Percentiles rank a stretch among this genome's conserved stretches.
phyloP scores from a whole-genome alignment of 2,329 filamentous ascomycete species.

The Decorospora gaudefroyi region DNA sequence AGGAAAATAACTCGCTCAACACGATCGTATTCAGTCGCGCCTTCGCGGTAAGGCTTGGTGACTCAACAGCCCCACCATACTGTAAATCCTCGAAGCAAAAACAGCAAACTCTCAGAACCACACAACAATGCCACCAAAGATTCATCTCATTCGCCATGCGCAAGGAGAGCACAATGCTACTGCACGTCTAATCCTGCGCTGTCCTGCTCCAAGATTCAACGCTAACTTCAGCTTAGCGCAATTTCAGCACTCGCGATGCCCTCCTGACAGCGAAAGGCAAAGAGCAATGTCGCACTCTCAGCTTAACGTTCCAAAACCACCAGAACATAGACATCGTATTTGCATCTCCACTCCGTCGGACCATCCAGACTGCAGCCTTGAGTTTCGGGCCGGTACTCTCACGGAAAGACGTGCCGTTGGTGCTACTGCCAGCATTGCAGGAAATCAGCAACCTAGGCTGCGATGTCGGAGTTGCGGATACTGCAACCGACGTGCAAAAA shows the following conservation, averaged over 20 bases:
- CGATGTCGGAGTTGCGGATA: constrained; percentile 65
- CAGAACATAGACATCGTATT: constrained; percentile 67
- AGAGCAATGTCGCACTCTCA: constrained; percentile 71
- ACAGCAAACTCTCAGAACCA: constrained; percentile 9
- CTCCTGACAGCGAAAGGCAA: constrained; percentile 75
- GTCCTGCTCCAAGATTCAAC: too few relatives aligned
- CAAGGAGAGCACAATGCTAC: constrained; percentile 73
- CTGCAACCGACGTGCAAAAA: constrained; percentile 54
- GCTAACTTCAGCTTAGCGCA: constrained; percentile 55
- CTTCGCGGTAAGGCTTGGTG: constrained; percentile 7
- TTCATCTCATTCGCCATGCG: constrained; percentile 69
- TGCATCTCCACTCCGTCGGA: constrained; percentile 79
- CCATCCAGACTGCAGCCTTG: constrained; percentile 74
- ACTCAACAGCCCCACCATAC: constrained; percentile 15
- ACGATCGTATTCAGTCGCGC: too few relatives aligned
- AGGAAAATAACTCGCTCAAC: too few relatives aligned
- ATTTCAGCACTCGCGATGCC: constrained; percentile 77
- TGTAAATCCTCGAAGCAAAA: constrained; percentile 7
- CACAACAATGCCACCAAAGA: constrained; percentile 32
- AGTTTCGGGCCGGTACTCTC: constrained; percentile 63
- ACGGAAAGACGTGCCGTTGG: constrained; percentile 49
- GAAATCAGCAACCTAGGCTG: constrained; percentile 76
- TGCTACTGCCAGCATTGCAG: constrained; percentile 75
- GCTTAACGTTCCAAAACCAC: constrained; percentile 64
- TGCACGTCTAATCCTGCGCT: constrained; percentile 14